These are phyloP conservation scores for Lachnum nothofagi DNA, from an alignment of 2,329 filamentous ascomycete species.

Conservation along the genomic window DNA sequence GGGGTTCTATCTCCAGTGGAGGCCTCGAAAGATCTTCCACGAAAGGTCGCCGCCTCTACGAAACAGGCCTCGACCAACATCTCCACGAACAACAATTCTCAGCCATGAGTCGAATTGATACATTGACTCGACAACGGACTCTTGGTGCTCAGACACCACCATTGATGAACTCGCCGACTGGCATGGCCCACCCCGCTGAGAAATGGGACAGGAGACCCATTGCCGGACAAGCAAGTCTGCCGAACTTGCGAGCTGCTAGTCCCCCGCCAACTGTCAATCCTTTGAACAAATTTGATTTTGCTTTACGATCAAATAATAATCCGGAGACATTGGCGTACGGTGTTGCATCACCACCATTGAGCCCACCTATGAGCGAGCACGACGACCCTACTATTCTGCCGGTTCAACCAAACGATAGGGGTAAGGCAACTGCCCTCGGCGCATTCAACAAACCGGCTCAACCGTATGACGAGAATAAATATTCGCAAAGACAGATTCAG, in stretches of 20 bases:
- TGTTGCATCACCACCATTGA: constrained; percentile 52
- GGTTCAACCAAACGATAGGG: constrained; percentile 69
- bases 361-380: constrained; percentile 65
- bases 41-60: constrained; percentile 73
- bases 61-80: constrained; percentile 74
- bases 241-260: constrained; percentile 59
- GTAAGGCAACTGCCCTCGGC: constrained; percentile 73
- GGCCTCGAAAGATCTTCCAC: constrained; percentile 59
- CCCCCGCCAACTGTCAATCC: constrained; percentile 33
- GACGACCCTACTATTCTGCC: constrained; percentile 62
- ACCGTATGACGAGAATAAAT: constrained; percentile 80
- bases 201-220: constrained; percentile 45
- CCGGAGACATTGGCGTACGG: constrained; percentile 31
- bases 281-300: constrained; percentile 36
- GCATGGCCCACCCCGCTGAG: constrained; percentile 39
- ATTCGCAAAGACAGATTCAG: constrained; percentile 73
- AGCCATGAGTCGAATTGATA: constrained; percentile 73
- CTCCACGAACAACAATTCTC: constrained; percentile 75
- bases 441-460: constrained; percentile 68
- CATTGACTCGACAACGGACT: constrained; percentile 59
- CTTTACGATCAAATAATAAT: constrained; percentile 30
- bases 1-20: constrained; percentile 35
- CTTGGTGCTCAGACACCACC: constrained; percentile 28
- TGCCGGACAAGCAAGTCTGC: constrained; percentile 59
- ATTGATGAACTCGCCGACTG: constrained; percentile 23